A percentile compares a stretch with the other conserved stretches of the same genome.
These are phyloP conservation scores for Saccharum officinarum DNA, from an alignment of 176 grass and related monocot species.

Conservation along the genomic window DNA sequence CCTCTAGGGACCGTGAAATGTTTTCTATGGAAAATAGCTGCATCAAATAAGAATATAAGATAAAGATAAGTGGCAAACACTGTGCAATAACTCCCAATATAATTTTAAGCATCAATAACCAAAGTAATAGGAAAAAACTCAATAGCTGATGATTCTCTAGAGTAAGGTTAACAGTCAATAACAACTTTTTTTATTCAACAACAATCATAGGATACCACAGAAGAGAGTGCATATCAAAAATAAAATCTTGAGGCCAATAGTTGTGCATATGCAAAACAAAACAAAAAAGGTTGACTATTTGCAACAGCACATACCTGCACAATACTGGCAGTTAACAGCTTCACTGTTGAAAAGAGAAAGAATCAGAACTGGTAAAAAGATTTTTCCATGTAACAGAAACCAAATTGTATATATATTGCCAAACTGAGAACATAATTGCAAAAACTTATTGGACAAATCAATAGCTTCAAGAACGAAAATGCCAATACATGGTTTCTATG, in stretches of 20 bases:
- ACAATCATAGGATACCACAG: conserved; percentile 6
- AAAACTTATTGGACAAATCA: not conserved
- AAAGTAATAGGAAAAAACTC: conserved; percentile 14
- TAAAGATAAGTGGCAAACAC: conserved; percentile 27
- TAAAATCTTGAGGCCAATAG: not conserved
- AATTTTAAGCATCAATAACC: conserved; percentile 37
- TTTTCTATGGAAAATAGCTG: conserved; percentile 94
- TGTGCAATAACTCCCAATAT: not conserved
- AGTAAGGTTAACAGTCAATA: not conserved
- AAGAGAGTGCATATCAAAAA: conserved; percentile 39
- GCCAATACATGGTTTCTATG: conserved; percentile 3
- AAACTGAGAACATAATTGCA: conserved; percentile 21
- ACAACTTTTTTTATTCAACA: conserved; percentile 1
- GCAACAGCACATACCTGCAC: conserved; percentile 68
- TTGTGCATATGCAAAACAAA: conserved; percentile 21
- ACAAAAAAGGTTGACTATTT: not conserved
- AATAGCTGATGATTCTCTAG: conserved; percentile 10
- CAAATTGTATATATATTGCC: conserved; percentile 6
- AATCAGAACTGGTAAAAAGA: conserved; percentile 32
- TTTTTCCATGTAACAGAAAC: conserved; percentile 31
- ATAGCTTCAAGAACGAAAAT: conserved; percentile 7
- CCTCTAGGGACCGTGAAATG: conserved; percentile 89
- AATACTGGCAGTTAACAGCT: conserved; percentile 84
- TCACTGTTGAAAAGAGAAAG: conserved; percentile 57
- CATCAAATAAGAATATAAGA: conserved; percentile 24